Conservation (phyloP, 257 asterid genomes). For the Hygrophila difformis region DNA sequence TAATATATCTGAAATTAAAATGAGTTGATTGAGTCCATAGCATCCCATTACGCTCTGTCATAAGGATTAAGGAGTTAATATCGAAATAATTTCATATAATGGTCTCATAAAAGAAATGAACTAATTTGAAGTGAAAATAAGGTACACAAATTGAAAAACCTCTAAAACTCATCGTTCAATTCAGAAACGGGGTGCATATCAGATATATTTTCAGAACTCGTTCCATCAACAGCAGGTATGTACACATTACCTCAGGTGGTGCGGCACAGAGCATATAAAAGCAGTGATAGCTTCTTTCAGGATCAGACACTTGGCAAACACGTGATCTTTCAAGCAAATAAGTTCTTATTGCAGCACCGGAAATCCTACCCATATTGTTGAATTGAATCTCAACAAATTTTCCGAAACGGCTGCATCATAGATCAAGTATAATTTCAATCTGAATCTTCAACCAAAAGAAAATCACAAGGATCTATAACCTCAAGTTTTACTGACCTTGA, state of each 20-base stretch:
- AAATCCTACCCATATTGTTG: conserved; percentile 55
- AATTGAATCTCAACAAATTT: conserved; percentile 93
- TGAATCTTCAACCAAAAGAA: conserved; percentile 4
- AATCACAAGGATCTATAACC: conserved; percentile 12
- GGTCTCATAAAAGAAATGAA: background rate
- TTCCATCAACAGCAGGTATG: background rate
- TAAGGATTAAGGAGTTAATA: background rate
- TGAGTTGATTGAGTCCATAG: background rate
- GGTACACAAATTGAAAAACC: conserved; percentile 1
- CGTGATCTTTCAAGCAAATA: conserved; percentile 92
- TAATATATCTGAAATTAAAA: conserved; percentile 1
- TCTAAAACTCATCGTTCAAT: background rate
- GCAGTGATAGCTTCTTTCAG: conserved; percentile 93
- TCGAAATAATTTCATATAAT: background rate
- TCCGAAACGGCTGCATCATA: conserved; percentile 71
- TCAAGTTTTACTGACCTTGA: conserved; percentile 48
- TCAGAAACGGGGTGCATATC: conserved; percentile 1
- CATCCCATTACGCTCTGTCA: background rate
- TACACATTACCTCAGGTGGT: conserved; percentile 53
- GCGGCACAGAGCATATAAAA: conserved; percentile 96
- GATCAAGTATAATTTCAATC: conserved; percentile 4
- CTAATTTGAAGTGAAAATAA: background rate
- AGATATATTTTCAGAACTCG: background rate
- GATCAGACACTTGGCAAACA: conserved; percentile 86
- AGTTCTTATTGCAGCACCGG: conserved; percentile 95